These are phyloP conservation scores for Gigaspora rosea DNA, from an alignment of 192 early-diverging fungal genomes.

Conservation along the genomic window DNA sequence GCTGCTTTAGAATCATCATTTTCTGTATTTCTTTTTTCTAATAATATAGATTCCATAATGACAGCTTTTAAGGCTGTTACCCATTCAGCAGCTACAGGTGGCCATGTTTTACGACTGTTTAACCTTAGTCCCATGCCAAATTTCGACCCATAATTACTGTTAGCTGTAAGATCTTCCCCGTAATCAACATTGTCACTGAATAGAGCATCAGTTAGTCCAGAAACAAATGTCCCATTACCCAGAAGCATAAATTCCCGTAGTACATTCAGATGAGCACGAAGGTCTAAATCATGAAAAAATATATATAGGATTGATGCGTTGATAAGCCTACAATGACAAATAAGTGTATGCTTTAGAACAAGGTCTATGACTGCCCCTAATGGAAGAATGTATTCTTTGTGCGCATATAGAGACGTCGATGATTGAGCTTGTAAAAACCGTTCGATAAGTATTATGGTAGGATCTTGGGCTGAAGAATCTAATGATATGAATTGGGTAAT, in stretches of 20 bases:
- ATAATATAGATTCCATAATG: conserved; percentile 27
- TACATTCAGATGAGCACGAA: conserved; percentile 44
- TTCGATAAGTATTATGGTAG: conserved; percentile 8
- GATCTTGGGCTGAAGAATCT: neutral
- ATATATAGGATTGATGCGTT: conserved; percentile 50
- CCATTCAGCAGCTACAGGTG: conserved; percentile 27
- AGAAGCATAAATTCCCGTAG: conserved; percentile 47
- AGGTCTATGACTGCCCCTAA: conserved; percentile 8
- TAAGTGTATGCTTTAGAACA: conserved; percentile 7
- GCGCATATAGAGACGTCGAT: neutral
- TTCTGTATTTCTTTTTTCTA: conserved; percentile 19
- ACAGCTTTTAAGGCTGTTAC: conserved; percentile 38
- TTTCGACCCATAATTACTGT: neutral
- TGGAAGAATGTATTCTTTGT: conserved; percentile 27
- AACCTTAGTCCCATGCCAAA: conserved; percentile 24
- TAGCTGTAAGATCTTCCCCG: conserved; percentile 8
- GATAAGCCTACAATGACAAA: conserved; percentile 33
- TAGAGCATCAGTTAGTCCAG: conserved; percentile 40
- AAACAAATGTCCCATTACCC: conserved; percentile 45
- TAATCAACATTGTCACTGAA: conserved; percentile 42
- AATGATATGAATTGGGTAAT: neutral
- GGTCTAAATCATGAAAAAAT: conserved; percentile 49
- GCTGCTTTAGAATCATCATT: conserved; percentile 6
- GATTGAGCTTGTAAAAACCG: neutral
- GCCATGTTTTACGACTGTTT: conserved; percentile 32